Percentiles rank a stretch among this genome's conserved stretches.
phyloP scores from a whole-genome alignment of 73 alveolate genomes.

The Paramecium tetraurelia region DNA sequence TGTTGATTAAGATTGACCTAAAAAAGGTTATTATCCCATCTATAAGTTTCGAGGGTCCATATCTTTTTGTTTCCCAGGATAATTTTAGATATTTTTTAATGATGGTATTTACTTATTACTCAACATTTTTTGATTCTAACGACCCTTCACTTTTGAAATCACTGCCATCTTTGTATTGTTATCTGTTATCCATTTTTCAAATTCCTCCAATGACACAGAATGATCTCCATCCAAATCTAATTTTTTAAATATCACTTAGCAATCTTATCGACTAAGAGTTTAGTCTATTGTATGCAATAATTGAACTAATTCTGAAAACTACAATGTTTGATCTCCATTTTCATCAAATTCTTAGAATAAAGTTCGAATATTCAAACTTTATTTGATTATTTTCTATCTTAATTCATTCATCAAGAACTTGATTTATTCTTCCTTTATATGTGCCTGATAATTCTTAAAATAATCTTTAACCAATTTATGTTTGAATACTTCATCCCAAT shows the following conservation, averaged over 20 bases:
- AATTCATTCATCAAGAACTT: constrained; percentile 57
- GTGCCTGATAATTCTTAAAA: constrained; percentile 45
- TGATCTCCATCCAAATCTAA: constrained; percentile 55
- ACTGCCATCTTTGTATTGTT: constrained; percentile 51
- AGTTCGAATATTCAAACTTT: constrained; percentile 26
- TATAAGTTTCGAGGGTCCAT: not conserved
- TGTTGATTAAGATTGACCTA: not conserved
- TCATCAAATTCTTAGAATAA: constrained; percentile 38
- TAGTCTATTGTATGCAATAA: constrained; percentile 47
- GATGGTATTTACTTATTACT: not conserved
- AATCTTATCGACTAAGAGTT: constrained; percentile 8
- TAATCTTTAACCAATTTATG: constrained; percentile 51
- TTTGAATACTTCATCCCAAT: constrained; percentile 51
- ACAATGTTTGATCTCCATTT: constrained; percentile 24
- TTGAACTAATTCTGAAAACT: constrained; percentile 44
- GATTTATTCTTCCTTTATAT: constrained; percentile 32
- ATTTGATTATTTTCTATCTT: constrained; percentile 53
- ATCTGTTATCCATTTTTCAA: constrained; percentile 60
- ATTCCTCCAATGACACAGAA: constrained; percentile 52
- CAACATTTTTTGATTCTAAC: not conserved
- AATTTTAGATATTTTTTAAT: not conserved
- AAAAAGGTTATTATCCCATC: not conserved
- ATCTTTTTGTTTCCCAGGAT: not conserved
- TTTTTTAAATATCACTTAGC: constrained; percentile 43
- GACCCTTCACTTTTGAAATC: not conserved